Percentiles rank a stretch among this genome's conserved stretches.
phyloP scores from a whole-genome alignment of 2,329 filamentous ascomycete species.

The Sporothrix humicola region DNA sequence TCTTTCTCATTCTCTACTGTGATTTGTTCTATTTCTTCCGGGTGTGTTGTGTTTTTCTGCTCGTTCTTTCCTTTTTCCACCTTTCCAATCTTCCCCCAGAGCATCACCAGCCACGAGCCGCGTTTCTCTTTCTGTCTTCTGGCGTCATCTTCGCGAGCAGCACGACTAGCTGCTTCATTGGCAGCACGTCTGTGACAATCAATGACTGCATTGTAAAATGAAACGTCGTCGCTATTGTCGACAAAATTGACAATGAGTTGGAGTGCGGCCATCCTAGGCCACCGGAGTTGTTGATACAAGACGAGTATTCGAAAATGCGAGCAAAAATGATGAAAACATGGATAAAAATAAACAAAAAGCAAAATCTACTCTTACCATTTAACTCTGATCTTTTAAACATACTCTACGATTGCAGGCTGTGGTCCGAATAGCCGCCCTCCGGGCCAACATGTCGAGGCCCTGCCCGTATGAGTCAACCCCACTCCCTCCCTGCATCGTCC shows the following conservation, averaged over 20 bases:
- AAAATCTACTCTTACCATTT: no score
- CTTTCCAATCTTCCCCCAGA: background rate
- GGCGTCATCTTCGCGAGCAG: background rate
- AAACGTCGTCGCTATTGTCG: conserved; percentile 10
- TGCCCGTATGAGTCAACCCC: background rate
- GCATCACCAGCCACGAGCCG: background rate
- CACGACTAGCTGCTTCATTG: background rate
- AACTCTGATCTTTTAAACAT: background rate
- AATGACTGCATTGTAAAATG: no score
- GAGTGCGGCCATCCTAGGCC: conserved; percentile 15
- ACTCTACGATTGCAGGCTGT: background rate
- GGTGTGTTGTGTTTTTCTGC: background rate
- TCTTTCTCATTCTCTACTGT: no score
- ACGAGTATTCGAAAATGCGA: background rate
- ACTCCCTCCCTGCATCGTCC: background rate
- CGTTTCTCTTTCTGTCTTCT: background rate
- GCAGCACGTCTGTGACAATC: no score
- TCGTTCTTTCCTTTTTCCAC: background rate
- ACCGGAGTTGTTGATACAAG: background rate
- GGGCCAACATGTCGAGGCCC: background rate
- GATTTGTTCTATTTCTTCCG: no score
- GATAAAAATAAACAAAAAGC: background rate
- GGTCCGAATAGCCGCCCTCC: background rate
- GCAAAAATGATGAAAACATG: background rate
- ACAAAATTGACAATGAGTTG: conserved; percentile 9